Percentiles rank a stretch among this genome's conserved stretches.
Conservation (phyloP, 768 basidiomycete genomes). For the Mycena amicta region DNA sequence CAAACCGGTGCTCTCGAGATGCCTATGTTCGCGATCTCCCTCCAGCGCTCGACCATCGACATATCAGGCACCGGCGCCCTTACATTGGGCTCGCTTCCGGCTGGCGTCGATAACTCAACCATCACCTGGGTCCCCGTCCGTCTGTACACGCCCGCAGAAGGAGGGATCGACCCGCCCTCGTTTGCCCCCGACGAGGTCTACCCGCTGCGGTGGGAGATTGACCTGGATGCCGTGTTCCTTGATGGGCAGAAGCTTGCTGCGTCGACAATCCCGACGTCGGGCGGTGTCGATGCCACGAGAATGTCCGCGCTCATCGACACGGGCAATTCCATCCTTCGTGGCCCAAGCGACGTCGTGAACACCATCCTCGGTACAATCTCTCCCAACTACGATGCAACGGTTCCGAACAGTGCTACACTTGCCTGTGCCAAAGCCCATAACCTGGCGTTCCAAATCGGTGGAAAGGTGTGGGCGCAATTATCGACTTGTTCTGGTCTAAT, state of each 20-base stretch:
- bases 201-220: slow-evolving; percentile 62
- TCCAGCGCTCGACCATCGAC: slow-evolving; percentile 64
- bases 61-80: slow-evolving; percentile 59
- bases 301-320: slow-evolving; percentile 70
- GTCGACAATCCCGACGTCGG: slow-evolving; percentile 48
- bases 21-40: slow-evolving; percentile 54
- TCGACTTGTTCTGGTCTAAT: too few species aligned
- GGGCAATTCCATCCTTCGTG: slow-evolving; percentile 75
- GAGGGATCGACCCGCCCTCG: slow-evolving; percentile 55
- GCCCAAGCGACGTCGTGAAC: slow-evolving; percentile 65
- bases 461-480: too few species aligned
- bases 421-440: slow-evolving; percentile 59
- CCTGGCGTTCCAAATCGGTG: slow-evolving; percentile 54
- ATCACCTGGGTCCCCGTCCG: slow-evolving; percentile 73
- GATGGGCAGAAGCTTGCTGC: slow-evolving; percentile 57
- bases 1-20: slow-evolving; percentile 42
- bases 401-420: slow-evolving; percentile 33
- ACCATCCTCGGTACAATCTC: slow-evolving; percentile 44
- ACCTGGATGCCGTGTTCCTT: slow-evolving; percentile 65
- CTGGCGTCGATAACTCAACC: slow-evolving; percentile 52
- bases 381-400: slow-evolving; percentile 34
- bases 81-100: slow-evolving; percentile 65
- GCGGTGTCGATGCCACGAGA: slow-evolving; percentile 33
- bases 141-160: slow-evolving; percentile 52
- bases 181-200: slow-evolving; percentile 60